Evolutionary conservation across 495 filamentous ascomycete genomes (phyloP).

Genomic region (Xylaria bambusicola): DNA sequence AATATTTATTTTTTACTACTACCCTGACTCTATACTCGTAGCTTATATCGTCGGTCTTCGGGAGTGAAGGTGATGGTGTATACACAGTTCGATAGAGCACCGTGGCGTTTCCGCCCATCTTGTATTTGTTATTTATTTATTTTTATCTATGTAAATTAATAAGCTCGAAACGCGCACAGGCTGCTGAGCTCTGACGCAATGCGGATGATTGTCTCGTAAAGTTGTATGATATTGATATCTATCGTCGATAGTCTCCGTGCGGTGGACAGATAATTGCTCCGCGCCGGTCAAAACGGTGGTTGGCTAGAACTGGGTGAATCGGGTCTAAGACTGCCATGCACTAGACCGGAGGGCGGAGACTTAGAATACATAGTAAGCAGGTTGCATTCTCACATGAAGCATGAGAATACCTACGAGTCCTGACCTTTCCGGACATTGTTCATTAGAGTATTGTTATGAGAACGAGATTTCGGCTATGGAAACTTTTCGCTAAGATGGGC

Average conservation of each 20-base stretch:
- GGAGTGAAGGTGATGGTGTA: too few relatives aligned
- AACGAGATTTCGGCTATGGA: background rate
- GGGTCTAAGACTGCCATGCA: background rate
- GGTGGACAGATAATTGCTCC: constrained; percentile 14
- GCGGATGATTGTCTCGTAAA: background rate
- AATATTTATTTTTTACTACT: too few relatives aligned
- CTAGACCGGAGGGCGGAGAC: background rate
- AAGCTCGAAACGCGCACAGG: too few relatives aligned
- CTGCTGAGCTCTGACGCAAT: background rate
- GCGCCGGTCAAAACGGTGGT: background rate
- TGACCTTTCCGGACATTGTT: too few relatives aligned
- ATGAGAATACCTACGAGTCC: background rate
- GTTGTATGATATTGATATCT: too few relatives aligned
- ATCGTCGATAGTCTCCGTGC: background rate
- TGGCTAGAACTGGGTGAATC: background rate
- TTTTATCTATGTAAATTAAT: too few relatives aligned
- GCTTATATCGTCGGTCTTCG: too few relatives aligned
- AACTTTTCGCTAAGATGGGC: background rate
- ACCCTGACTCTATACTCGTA: too few relatives aligned
- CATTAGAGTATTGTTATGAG: too few relatives aligned
- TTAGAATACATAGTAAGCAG: constrained; percentile 3
- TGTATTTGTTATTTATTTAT: too few relatives aligned
- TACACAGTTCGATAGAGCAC: too few relatives aligned
- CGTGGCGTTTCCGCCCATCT: too few relatives aligned
- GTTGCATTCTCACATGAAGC: background rate